Percentiles rank a stretch among this genome's conserved stretches.
These are phyloP conservation scores for Henckelia pumila DNA, from an alignment of 257 asterid species.

Conservation along the genomic window DNA sequence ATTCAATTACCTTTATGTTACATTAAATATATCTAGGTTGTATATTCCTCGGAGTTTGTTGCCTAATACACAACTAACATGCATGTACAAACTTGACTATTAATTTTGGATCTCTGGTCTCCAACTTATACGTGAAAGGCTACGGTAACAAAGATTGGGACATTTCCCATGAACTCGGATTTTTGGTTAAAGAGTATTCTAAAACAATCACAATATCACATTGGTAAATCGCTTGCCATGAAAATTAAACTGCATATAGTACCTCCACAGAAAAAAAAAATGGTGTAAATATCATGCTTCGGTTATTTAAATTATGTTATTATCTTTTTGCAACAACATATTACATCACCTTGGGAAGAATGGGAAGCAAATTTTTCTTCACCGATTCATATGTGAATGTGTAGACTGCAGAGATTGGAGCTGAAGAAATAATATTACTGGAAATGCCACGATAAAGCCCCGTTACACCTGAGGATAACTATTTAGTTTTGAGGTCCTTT, in stretches of 20 bases:
- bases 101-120: too few relatives aligned
- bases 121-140: too few relatives aligned
- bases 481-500: conserved; percentile 25
- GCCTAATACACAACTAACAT: not conserved
- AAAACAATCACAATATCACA: conserved; percentile 12
- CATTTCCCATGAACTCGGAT: not conserved
- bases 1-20: not conserved
- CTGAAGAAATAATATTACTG: conserved; percentile 78
- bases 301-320: not conserved
- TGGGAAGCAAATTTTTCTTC: conserved; percentile 67
- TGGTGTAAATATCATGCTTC: conserved; percentile 5
- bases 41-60: not conserved
- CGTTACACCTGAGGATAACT: conserved; percentile 48
- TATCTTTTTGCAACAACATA: conserved; percentile 12
- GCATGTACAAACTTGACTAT: too few relatives aligned
- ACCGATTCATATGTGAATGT: conserved; percentile 89
- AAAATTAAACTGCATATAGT: not conserved
- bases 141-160: not conserved
- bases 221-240: not conserved
- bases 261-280: not conserved
- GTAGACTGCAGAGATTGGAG: conserved; percentile 94
- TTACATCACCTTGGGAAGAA: conserved; percentile 66
- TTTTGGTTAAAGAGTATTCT: not conserved
- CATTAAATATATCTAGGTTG: not conserved
- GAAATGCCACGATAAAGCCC: conserved; percentile 95